Conservation (phyloP, 2,329 filamentous ascomycete genomes). For the Aspergillus pseudotamarii region DNA sequence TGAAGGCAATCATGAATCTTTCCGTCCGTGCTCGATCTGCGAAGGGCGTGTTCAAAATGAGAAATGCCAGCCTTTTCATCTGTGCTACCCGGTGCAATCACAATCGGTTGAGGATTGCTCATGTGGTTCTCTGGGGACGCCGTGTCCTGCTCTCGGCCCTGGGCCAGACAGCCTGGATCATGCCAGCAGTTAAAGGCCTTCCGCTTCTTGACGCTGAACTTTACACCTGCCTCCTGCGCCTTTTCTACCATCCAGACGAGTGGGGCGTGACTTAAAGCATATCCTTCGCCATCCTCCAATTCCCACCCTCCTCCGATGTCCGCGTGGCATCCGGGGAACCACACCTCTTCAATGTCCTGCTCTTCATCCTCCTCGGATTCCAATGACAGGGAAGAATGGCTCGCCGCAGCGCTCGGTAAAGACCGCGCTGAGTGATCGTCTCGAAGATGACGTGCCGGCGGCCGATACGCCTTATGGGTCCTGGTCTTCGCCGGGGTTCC, state of each 20-base stretch:
- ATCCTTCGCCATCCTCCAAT: constrained; percentile 57
- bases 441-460: neutral
- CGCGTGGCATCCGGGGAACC: constrained; percentile 75
- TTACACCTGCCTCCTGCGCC: constrained; percentile 66
- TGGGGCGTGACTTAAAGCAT: constrained; percentile 65
- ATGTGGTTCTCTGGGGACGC: neutral
- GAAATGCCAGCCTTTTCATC: neutral
- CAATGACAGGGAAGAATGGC: neutral
- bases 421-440: constrained; percentile 12
- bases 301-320: constrained; percentile 80
- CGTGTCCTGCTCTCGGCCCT: neutral
- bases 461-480: neutral
- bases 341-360: constrained; percentile 76
- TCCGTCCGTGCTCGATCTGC: constrained; percentile 53
- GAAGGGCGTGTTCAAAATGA: neutral
- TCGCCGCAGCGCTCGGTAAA: neutral
- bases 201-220: constrained; percentile 70
- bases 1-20: constrained; percentile 71
- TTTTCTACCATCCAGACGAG: constrained; percentile 72
- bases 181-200: constrained; percentile 67
- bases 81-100: neutral
- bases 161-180: constrained; percentile 9
- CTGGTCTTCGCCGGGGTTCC: no score
- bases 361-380: constrained; percentile 35
- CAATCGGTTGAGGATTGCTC: neutral